Conservation (phyloP, 2,329 filamentous ascomycete genomes). For the Exutisphaerella laricina region DNA sequence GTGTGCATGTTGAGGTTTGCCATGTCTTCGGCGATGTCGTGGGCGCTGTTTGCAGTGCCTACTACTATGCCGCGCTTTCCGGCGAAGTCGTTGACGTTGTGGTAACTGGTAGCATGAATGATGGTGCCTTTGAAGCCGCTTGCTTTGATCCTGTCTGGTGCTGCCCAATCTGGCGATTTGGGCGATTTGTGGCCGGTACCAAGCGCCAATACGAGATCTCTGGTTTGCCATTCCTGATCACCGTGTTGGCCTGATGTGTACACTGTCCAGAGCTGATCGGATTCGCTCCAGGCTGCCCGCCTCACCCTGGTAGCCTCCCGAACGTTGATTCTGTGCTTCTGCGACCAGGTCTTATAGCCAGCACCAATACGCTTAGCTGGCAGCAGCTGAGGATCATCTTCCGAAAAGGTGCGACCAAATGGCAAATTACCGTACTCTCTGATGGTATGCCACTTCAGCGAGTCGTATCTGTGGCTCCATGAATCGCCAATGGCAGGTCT, state of each 20-base stretch:
- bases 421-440: slow-evolving; percentile 39
- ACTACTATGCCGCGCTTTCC: slow-evolving; percentile 44
- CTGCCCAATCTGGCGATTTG: slow-evolving; percentile 20
- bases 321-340: slow-evolving; percentile 36
- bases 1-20: slow-evolving; percentile 38
- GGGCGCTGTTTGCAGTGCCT: slow-evolving; percentile 46
- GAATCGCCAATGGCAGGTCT: slow-evolving; percentile 41
- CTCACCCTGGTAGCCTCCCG: slow-evolving; percentile 36
- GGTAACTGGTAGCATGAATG: slow-evolving; percentile 35
- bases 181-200: slow-evolving; percentile 31
- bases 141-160: slow-evolving; percentile 32
- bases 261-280: slow-evolving; percentile 35
- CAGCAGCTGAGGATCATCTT: slow-evolving; percentile 23
- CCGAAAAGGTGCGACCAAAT: slow-evolving; percentile 33
- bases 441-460: slow-evolving; percentile 38
- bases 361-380: slow-evolving; percentile 34
- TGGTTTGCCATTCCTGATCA: slow-evolving; percentile 10
- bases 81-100: slow-evolving; percentile 30
- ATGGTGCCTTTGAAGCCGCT: slow-evolving; percentile 35
- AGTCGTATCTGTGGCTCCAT: slow-evolving; percentile 45
- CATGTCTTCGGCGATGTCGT: slow-evolving; percentile 48
- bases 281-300: slow-evolving; percentile 37
- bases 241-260: slow-evolving; percentile 5
- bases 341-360: slow-evolving; percentile 36
- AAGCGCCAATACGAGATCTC: slow-evolving; percentile 33